Conservation (phyloP, 768 basidiomycete genomes). For the Trametes villosa region DNA sequence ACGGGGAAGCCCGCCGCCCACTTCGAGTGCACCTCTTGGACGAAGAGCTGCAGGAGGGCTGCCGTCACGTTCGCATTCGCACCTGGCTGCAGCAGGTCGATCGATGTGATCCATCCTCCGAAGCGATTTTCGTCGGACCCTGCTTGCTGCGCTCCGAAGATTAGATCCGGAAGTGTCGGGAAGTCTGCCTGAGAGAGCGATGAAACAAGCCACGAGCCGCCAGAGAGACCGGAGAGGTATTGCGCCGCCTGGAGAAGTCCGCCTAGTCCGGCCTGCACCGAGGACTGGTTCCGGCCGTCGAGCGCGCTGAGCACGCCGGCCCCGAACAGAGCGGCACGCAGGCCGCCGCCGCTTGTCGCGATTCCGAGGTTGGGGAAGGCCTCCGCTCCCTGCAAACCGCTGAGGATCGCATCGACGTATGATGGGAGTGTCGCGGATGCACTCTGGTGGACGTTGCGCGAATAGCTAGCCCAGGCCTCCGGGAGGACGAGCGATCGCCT, state of each 20-base stretch:
- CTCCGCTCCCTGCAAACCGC: constrained; percentile 13
- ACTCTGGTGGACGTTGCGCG: constrained; percentile 39
- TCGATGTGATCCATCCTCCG: constrained; percentile 55
- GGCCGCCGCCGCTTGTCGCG: constrained; percentile 60
- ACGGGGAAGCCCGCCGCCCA: constrained; percentile 41
- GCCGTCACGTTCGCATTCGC: constrained; percentile 61
- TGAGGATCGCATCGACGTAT: constrained; percentile 41
- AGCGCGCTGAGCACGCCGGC: constrained; percentile 55
- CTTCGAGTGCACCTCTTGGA: constrained; percentile 61
- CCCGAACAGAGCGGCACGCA: constrained; percentile 57
- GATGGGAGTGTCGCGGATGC: constrained; percentile 25
- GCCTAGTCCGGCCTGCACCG: constrained; percentile 46
- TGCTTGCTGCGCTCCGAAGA: constrained; percentile 52
- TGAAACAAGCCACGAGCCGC: constrained; percentile 69
- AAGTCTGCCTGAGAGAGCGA: constrained; percentile 70
- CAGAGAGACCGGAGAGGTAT: constrained; percentile 57
- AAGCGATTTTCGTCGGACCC: constrained; percentile 62
- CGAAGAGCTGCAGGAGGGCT: constrained; percentile 55
- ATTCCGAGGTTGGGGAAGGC: constrained; percentile 47
- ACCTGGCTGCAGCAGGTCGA: constrained; percentile 42
- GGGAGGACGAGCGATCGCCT: constrained; percentile 43
- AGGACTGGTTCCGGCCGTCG: constrained; percentile 52
- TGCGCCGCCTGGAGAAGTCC: constrained; percentile 57
- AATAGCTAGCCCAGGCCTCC: constrained; percentile 44
- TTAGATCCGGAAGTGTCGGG: constrained; percentile 57